Conservation (phyloP, 805 yeast species). For the Kluyveromyces lactis region DNA sequence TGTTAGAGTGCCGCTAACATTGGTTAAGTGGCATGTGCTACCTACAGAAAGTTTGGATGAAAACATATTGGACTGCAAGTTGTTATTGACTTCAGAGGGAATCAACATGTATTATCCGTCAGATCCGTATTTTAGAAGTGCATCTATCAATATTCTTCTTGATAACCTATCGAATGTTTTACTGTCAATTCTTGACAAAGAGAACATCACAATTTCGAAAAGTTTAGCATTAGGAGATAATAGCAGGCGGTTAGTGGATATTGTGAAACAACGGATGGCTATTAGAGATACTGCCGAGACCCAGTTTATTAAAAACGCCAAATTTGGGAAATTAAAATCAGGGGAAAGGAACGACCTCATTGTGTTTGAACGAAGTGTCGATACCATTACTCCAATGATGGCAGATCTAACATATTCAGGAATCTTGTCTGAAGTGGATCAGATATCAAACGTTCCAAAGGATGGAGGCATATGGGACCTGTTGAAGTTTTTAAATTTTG, state of each 20-base stretch:
- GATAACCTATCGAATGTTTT: conserved; percentile 24
- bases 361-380: conserved; percentile 72
- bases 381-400: conserved; percentile 60
- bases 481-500: conserved; percentile 64
- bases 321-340: conserved; percentile 31
- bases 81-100: conserved; percentile 18
- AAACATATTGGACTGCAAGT: conserved; percentile 17
- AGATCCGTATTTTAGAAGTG: conserved; percentile 13
- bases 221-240: conserved; percentile 19
- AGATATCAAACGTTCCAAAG: conserved; percentile 13
- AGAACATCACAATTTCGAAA: conserved; percentile 21
- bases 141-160: conserved; percentile 19
- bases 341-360: conserved; percentile 59
- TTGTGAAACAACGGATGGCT: conserved; percentile 13
- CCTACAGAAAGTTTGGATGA: conserved; percentile 24
- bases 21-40: conserved; percentile 18
- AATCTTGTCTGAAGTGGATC: conserved; percentile 63
- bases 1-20: conserved; percentile 2
- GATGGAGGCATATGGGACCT: conserved; percentile 29
- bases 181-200: conserved; percentile 14
- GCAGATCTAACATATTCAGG: conserved; percentile 81
- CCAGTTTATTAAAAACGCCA: conserved; percentile 18
- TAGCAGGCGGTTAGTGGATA: conserved; percentile 14
- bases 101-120: conserved; percentile 21
- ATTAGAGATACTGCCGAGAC: conserved; percentile 11